Evolutionary conservation across 495 filamentous ascomycete species (phyloP), one percentile per base, ranked within the genome.

Genomic region (Aspergillus avenaceus): DNA sequence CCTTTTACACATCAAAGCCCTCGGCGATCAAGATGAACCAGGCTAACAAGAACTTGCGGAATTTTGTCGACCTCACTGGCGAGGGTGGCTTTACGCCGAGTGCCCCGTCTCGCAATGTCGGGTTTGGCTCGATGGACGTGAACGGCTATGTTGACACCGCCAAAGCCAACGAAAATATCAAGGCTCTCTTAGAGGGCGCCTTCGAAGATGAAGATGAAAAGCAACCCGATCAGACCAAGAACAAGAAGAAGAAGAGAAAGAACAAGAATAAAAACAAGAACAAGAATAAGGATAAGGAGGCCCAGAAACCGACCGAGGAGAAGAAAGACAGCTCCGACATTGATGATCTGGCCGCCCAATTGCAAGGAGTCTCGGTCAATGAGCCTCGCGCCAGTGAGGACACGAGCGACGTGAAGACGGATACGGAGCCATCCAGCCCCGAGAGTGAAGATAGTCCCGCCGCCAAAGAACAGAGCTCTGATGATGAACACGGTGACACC

Each of bases 141-240:
- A 79, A 80, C 44, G 70, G 80, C 4, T 95, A 89, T 61, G 83
- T 95, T 0, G 88, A 95, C 58, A 73, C 84, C 0, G 75, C 75
- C 22, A 85, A 92, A 58, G 90, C 91, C 3, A 82, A 84, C 12
- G 86, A 88, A 49, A 88, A 95, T 55, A 83, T 96, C 50, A 95
- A 96, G 64, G 89, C 86, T 25, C 65, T 96, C 13, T 72, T 96
- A 3, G 89, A 95, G 67, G 91, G 91, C 18, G 85, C 85, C 2
- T 84, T 96, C 55, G 91, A 93, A 41, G 89, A 91, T 41, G 86
- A 89, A 18, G 85, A 90, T 34, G 85, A 85, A 41, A 74, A 80
- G 46, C 66, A 76, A 22, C 60, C 71, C 23, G n/a, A n/a, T n/a
- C n/a, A n/a, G n/a, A n/a, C 73, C 72, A 5, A 73, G 81, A 29